Percentiles rank a stretch among this genome's conserved stretches.
These are phyloP conservation scores for Chaetoceros muelleri DNA, from an alignment of 108 stramenopile genomes.

Conservation along the genomic window DNA sequence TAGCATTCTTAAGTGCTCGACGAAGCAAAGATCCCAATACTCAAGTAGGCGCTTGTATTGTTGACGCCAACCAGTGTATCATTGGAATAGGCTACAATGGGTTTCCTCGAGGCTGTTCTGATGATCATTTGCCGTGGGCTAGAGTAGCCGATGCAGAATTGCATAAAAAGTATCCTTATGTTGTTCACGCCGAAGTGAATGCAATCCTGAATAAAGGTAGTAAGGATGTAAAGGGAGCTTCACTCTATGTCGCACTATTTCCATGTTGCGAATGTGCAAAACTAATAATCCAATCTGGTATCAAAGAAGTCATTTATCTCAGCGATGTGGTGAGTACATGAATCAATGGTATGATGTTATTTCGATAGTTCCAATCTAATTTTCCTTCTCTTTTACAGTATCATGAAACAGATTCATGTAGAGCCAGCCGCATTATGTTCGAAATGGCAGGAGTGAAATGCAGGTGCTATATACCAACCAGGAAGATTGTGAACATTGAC, in stretches of 20 bases:
- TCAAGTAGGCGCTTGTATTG: slow-evolving; percentile 42
- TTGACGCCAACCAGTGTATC: slow-evolving; percentile 51
- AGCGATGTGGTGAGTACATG: too few relatives aligned
- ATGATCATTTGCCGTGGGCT: slow-evolving; percentile 91
- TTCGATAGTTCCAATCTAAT: too few relatives aligned
- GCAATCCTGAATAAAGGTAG: slow-evolving; percentile 94
- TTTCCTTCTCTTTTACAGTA: too few relatives aligned
- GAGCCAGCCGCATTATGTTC: slow-evolving; percentile 89
- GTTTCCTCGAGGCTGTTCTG: slow-evolving; percentile 88
- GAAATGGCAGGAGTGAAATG: slow-evolving; percentile 73
- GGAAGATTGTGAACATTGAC: too few relatives aligned
- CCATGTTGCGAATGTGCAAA: slow-evolving; percentile 97
- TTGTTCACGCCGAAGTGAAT: slow-evolving; percentile 98
- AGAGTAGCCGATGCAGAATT: slow-evolving; percentile 27
- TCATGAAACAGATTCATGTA: slow-evolving; percentile 71
- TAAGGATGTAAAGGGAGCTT: slow-evolving; percentile 66
- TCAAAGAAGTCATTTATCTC: slow-evolving; percentile 90
- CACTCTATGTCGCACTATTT: slow-evolving; percentile 94
- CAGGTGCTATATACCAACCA: slow-evolving; percentile 37
- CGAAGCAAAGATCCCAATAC: slow-evolving; percentile 96
- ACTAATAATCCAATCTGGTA: slow-evolving; percentile 94
- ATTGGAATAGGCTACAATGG: slow-evolving; percentile 98
- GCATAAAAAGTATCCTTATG: slow-evolving; percentile 94
- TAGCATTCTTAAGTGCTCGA: slow-evolving; percentile 90
- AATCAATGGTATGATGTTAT: too few relatives aligned